Conservation (phyloP, 2,329 filamentous ascomycete species). For the Pseudogymnoascus pannorum region DNA sequence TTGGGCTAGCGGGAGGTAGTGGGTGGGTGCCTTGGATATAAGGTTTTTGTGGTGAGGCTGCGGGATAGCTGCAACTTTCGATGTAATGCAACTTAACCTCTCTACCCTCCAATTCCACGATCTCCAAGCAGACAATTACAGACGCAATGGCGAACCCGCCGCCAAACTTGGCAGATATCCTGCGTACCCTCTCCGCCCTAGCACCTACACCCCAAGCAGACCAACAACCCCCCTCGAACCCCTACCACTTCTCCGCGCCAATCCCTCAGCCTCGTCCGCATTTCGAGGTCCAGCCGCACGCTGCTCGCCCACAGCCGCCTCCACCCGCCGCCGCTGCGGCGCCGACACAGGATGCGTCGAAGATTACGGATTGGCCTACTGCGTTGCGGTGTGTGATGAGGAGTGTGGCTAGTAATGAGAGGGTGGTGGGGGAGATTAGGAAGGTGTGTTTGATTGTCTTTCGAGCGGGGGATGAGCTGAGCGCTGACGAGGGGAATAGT, state of each 20-base stretch:
- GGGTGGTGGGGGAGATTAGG: slow-evolving; percentile 37
- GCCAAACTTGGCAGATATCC: slow-evolving; percentile 28
- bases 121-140: background rate
- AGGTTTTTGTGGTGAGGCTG: background rate
- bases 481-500: slow-evolving; percentile 28
- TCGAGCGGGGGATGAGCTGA: background rate
- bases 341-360: slow-evolving; percentile 8
- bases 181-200: slow-evolving; percentile 25
- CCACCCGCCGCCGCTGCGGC: slow-evolving; percentile 7
- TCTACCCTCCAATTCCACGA: too few species aligned
- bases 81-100: too few species aligned
- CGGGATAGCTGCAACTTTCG: too few species aligned
- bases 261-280: slow-evolving; percentile 12
- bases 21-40: background rate
- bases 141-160: slow-evolving; percentile 21
- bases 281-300: too few species aligned
- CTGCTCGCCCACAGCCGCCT: background rate
- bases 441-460: slow-evolving; percentile 21
- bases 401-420: slow-evolving; percentile 38
- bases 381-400: slow-evolving; percentile 45
- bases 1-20: background rate
- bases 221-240: background rate
- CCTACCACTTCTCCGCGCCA: background rate
- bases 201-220: slow-evolving; percentile 19
- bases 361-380: slow-evolving; percentile 39